Conservation (phyloP, 78 protist species). For the Reticulomyxa filosa region DNA sequence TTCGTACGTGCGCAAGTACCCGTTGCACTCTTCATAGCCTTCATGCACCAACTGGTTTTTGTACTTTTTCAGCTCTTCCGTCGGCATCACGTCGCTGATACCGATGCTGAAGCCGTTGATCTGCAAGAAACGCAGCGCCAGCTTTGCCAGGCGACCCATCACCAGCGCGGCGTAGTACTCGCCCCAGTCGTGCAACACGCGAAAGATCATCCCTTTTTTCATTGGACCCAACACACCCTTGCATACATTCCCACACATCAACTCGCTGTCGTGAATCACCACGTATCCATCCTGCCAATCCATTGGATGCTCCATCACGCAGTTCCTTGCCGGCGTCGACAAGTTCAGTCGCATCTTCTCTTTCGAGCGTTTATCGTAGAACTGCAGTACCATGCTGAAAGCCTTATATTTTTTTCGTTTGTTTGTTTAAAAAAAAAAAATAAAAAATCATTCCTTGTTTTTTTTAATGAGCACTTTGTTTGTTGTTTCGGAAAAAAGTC, state of each 20-base stretch:
- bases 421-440: no score
- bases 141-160: constrained; percentile 80
- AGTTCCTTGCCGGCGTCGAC: no score
- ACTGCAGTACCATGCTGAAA: no score
- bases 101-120: constrained; percentile 84
- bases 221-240: constrained; percentile 38
- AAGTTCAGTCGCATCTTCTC: no score
- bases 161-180: not conserved
- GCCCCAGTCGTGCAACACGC: constrained; percentile 42
- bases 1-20: constrained; percentile 28
- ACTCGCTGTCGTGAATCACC: constrained; percentile 38
- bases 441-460: no score
- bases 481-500: no score
- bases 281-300: constrained; percentile 65
- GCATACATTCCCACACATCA: constrained; percentile 73
- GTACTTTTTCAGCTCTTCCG: constrained; percentile 10
- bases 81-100: constrained; percentile 79
- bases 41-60: constrained; percentile 42
- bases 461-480: no score
- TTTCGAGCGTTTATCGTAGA: no score
- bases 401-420: no score
- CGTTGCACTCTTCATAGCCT: constrained; percentile 39
- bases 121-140: constrained; percentile 18
- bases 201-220: constrained; percentile 41
- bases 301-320: no score